A percentile compares a stretch with the other conserved stretches of the same genome.
Conservation (phyloP, 2,329 filamentous ascomycete genomes). For the Orbilia brochopaga region DNA sequence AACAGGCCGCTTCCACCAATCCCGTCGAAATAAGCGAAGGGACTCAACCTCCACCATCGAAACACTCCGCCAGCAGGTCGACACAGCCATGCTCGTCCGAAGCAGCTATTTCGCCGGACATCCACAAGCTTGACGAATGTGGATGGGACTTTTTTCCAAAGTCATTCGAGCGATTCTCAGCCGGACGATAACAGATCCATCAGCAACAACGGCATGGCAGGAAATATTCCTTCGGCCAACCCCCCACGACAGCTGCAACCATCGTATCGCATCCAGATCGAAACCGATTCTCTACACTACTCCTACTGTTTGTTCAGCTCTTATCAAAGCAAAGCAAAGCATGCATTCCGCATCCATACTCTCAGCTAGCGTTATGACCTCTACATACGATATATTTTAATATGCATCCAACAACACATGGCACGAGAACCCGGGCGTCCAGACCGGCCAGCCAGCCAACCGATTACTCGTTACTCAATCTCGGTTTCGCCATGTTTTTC, state of each 20-base stretch:
- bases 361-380: conserved; percentile 46
- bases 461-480: not conserved
- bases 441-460: conserved; percentile 1
- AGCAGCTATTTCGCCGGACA: too few species aligned
- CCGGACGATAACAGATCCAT: too few species aligned
- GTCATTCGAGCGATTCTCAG: too few species aligned
- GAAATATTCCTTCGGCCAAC: too few species aligned
- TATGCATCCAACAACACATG: conserved; percentile 44
- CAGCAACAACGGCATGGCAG: too few species aligned
- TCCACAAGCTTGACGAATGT: too few species aligned
- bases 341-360: conserved; percentile 38
- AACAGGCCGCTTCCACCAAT: conserved; percentile 55
- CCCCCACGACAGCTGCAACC: too few species aligned
- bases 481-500: conserved; percentile 13
- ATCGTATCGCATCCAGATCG: too few species aligned
- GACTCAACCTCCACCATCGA: conserved; percentile 5
- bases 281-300: not conserved
- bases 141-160: too few species aligned
- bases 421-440: conserved; percentile 15
- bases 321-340: conserved; percentile 3
- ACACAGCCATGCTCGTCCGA: not conserved
- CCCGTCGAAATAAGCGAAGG: conserved; percentile 49
- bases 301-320: not conserved
- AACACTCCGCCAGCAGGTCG: not conserved
- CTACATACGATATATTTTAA: conserved; percentile 46